These are phyloP conservation scores for Poa pratensis DNA, from an alignment of 176 grass and related monocot genomes.

Conservation along the genomic window DNA sequence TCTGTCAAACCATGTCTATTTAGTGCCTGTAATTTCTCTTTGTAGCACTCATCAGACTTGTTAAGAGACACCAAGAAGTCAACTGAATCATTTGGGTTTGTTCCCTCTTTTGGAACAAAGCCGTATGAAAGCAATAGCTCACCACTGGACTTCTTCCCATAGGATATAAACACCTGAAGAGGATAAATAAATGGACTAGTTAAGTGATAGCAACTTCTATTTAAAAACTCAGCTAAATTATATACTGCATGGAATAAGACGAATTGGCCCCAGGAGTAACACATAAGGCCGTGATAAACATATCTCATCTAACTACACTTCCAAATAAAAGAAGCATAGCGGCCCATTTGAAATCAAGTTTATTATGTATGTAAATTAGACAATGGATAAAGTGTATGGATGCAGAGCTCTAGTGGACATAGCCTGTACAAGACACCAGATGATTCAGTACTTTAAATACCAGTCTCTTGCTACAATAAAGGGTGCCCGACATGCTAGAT, in stretches of 20 bases:
- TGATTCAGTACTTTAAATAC: neutral
- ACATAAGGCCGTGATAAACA: conserved; percentile 14
- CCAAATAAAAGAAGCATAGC: conserved; percentile 18
- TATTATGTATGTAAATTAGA: conserved; percentile 22
- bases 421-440: neutral
- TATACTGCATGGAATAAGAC: conserved; percentile 20
- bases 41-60: conserved; percentile 85
- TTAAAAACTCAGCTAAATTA: neutral
- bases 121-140: conserved; percentile 98
- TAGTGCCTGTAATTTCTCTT: conserved; percentile 81
- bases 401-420: neutral
- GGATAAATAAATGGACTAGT: conserved; percentile 22
- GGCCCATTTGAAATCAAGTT: neutral
- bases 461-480: conserved; percentile 23
- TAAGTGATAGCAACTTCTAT: neutral
- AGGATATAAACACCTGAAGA: conserved; percentile 94
- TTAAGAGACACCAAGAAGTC: conserved; percentile 77
- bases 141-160: conserved; percentile 92
- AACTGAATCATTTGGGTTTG: conserved; percentile 95
- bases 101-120: conserved; percentile 94
- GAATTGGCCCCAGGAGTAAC: neutral
- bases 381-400: neutral
- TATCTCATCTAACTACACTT: neutral
- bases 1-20: conserved; percentile 69
- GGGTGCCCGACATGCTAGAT: neutral